These are phyloP conservation scores for Aspergillus nanangensis DNA, from an alignment of 495 filamentous ascomycete genomes.

Conservation along the genomic window DNA sequence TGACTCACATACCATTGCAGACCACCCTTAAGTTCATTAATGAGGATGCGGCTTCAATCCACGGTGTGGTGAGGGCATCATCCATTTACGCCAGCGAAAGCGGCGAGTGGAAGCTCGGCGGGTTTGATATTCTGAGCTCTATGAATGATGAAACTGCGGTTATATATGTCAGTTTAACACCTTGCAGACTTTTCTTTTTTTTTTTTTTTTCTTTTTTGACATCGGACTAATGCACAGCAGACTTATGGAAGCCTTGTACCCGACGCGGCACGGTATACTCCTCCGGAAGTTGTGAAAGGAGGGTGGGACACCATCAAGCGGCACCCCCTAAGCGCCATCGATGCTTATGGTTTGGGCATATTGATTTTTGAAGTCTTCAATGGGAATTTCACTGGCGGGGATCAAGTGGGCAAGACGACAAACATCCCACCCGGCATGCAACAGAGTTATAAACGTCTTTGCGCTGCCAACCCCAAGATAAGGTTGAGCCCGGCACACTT, in stretches of 20 bases:
- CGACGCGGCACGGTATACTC: slow-evolving; percentile 72
- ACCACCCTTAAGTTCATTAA: slow-evolving; percentile 95
- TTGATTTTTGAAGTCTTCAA: slow-evolving; percentile 91
- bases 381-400: slow-evolving; percentile 62
- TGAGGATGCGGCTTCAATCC: slow-evolving; percentile 83
- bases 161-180: slow-evolving; percentile 66
- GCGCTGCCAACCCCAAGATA: slow-evolving; percentile 83
- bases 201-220: not conserved
- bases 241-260: slow-evolving; percentile 83
- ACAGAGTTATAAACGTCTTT: slow-evolving; percentile 79
- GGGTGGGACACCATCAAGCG: slow-evolving; percentile 87
- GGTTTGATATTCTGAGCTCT: slow-evolving; percentile 89
- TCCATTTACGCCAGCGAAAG: slow-evolving; percentile 91
- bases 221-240: no score
- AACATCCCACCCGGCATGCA: slow-evolving; percentile 85
- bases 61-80: slow-evolving; percentile 77
- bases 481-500: slow-evolving; percentile 81
- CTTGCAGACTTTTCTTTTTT: not conserved
- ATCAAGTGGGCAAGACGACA: slow-evolving; percentile 80
- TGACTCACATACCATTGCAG: slow-evolving; percentile 31
- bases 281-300: slow-evolving; percentile 79
- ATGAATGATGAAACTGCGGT: slow-evolving; percentile 92
- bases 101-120: slow-evolving; percentile 95
- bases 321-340: slow-evolving; percentile 74
- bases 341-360: slow-evolving; percentile 81